phyloP scores from a whole-genome alignment of 2,329 filamentous ascomycete genomes.

The Diaporthe nobilis region DNA sequence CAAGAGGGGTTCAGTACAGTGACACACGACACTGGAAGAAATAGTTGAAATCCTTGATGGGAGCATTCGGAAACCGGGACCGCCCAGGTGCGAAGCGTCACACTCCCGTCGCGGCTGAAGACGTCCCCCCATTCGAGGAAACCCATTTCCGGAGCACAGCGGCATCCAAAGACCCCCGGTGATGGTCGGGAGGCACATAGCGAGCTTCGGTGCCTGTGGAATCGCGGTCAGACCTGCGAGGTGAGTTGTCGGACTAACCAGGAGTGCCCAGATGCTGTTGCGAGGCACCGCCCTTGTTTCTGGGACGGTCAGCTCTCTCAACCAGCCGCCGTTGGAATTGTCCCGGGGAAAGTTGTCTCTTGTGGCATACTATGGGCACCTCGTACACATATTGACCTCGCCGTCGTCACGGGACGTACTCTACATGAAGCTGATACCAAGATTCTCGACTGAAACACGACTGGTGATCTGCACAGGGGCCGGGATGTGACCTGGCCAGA shows the following conservation, averaged over 20 bases:
- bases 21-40: not conserved
- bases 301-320: not conserved
- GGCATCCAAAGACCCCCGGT: not conserved
- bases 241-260: not conserved
- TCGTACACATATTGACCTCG: not conserved
- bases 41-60: not conserved
- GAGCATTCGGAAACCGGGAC: no score
- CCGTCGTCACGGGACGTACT: not conserved
- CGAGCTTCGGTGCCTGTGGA: not conserved
- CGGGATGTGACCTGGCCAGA: not conserved
- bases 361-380: not conserved
- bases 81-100: not conserved
- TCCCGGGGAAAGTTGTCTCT: not conserved
- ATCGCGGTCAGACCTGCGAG: not conserved
- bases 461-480: slow-evolving; percentile 4
- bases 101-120: not conserved
- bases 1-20: no score
- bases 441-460: not conserved
- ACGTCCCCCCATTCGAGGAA: not conserved
- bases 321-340: not conserved
- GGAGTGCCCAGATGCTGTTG: not conserved
- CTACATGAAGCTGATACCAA: not conserved
- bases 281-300: not conserved
- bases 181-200: not conserved
- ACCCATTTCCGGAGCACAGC: no score